Evolutionary conservation across 768 basidiomycete species (phyloP).

Genomic region (Boletales sp.): DNA sequence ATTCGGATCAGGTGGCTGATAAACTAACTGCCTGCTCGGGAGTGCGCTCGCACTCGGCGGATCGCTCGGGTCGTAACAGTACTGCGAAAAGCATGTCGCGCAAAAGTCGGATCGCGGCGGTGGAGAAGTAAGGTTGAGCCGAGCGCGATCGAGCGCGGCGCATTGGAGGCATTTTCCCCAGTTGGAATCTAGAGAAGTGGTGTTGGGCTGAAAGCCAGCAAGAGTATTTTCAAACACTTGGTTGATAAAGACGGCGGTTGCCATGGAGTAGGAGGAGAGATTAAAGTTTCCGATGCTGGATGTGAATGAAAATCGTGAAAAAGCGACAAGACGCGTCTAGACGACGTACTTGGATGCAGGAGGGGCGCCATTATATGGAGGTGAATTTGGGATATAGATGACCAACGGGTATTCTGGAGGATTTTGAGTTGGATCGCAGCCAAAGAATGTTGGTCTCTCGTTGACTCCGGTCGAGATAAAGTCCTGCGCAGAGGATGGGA

Average conservation of each 20-base stretch:
- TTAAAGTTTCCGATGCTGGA: conserved; percentile 54
- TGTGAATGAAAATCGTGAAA: conserved; percentile 2
- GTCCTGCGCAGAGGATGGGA: conserved; percentile 47
- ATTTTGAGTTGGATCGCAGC: conserved; percentile 53
- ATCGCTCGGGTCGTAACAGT: conserved; percentile 56
- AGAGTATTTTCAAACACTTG: conserved; percentile 55
- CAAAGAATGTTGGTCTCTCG: conserved; percentile 73
- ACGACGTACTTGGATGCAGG: conserved; percentile 63
- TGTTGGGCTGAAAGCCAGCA: conserved; percentile 58
- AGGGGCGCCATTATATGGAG: conserved; percentile 57
- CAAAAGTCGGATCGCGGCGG: conserved; percentile 44
- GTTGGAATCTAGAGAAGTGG: conserved; percentile 50
- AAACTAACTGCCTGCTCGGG: conserved; percentile 38
- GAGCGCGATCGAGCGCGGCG: conserved; percentile 56
- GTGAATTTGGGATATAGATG: conserved; percentile 74
- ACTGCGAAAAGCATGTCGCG: conserved; percentile 58
- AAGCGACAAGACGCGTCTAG: neutral
- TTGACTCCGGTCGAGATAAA: conserved; percentile 64
- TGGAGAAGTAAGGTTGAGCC: conserved; percentile 35
- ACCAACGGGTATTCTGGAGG: conserved; percentile 63
- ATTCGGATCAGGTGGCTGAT: conserved; percentile 49
- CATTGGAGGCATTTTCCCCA: conserved; percentile 61
- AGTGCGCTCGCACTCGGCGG: conserved; percentile 50
- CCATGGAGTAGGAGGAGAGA: conserved; percentile 54
- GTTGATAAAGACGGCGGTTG: conserved; percentile 56